These are phyloP conservation scores for Acer negundo DNA, from an alignment of 345 rosid genomes.

Conservation along the genomic window DNA sequence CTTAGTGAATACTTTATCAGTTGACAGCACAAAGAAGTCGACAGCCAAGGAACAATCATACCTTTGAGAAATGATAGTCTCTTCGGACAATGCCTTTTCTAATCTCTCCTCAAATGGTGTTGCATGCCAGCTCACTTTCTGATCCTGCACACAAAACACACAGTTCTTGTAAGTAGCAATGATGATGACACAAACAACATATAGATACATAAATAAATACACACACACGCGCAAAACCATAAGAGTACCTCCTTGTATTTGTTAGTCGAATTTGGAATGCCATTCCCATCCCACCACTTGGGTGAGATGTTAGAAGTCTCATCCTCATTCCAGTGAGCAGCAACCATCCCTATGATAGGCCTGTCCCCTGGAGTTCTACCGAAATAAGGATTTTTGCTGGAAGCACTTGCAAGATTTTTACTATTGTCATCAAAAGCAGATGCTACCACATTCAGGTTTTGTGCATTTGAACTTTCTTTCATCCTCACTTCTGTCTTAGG, in stretches of 20 bases:
- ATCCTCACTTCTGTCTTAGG: conserved; percentile 27
- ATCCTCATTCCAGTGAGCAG: conserved; percentile 84
- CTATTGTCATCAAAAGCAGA: conserved; percentile 22
- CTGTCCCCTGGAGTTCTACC: conserved; percentile 65
- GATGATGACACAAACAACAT: background rate
- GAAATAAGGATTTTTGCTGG: conserved; percentile 26
- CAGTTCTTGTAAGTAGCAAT: background rate
- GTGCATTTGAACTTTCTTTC: conserved; percentile 30
- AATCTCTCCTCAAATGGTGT: conserved; percentile 97
- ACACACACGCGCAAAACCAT: background rate
- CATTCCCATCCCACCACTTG: conserved; percentile 98
- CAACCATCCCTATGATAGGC: conserved; percentile 91
- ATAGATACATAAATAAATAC: too few relatives aligned
- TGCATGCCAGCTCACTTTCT: conserved; percentile 97
- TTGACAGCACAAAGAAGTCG: background rate
- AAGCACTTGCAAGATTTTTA: conserved; percentile 22
- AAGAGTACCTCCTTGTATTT: conserved; percentile 89
- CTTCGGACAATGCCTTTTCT: conserved; percentile 90
- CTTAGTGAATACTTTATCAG: background rate
- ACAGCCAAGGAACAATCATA: conserved; percentile 18
- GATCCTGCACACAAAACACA: conserved; percentile 61
- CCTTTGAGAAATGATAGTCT: conserved; percentile 55
- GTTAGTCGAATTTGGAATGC: conserved; percentile 92
- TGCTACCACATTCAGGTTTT: conserved; percentile 40
- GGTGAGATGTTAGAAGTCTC: conserved; percentile 52